Percentiles rank a stretch among this genome's conserved stretches.
Conservation (phyloP, 2,329 filamentous ascomycete species). For the Nannizziopsis barbatae region DNA sequence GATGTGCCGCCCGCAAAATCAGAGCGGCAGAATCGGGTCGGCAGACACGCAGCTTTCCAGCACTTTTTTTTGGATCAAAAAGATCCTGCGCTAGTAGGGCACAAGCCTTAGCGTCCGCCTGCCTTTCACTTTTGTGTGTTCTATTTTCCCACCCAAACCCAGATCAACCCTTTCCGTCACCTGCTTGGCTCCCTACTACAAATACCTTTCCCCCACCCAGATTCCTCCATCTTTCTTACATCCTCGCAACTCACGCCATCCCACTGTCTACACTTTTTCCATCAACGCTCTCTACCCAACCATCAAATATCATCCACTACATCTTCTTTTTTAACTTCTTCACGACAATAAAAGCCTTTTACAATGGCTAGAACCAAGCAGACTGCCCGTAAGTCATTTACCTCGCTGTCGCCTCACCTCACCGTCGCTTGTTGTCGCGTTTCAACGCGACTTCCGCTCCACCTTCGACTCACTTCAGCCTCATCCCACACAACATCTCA, state of each 20-base stretch:
- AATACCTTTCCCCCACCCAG: conserved; percentile 18
- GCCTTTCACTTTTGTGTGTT: conserved; percentile 3
- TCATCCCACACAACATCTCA: conserved; percentile 19
- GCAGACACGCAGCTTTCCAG: conserved; percentile 27
- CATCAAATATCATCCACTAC: conserved; percentile 19
- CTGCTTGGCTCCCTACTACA: conserved; percentile 16
- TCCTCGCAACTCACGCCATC: conserved; percentile 18
- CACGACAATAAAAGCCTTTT: conserved; percentile 19
- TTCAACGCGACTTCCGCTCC: conserved; percentile 6
- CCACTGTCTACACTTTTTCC: conserved; percentile 23
- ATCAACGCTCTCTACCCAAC: conserved; percentile 25
- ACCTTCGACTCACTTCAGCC: conserved; percentile 12
- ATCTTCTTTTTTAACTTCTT: conserved; percentile 24
- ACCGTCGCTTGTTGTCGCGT: conserved; percentile 16
- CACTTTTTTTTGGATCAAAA: conserved; percentile 21
- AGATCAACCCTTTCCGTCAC: conserved; percentile 12
- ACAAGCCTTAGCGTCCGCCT: conserved; percentile 5
- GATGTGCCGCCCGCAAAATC: conserved; percentile 20
- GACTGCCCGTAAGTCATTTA: conserved; percentile 39
- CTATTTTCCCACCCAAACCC: neutral
- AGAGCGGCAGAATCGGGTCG: conserved; percentile 23
- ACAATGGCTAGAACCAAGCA: conserved; percentile 44
- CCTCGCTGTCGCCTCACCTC: conserved; percentile 18
- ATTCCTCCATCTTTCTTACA: conserved; percentile 16
- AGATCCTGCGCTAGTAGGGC: conserved; percentile 15